A percentile compares a stretch with the other conserved stretches of the same genome.
These are phyloP conservation scores for Acer saccharum DNA, from an alignment of 345 rosid genomes.

Conservation along the genomic window DNA sequence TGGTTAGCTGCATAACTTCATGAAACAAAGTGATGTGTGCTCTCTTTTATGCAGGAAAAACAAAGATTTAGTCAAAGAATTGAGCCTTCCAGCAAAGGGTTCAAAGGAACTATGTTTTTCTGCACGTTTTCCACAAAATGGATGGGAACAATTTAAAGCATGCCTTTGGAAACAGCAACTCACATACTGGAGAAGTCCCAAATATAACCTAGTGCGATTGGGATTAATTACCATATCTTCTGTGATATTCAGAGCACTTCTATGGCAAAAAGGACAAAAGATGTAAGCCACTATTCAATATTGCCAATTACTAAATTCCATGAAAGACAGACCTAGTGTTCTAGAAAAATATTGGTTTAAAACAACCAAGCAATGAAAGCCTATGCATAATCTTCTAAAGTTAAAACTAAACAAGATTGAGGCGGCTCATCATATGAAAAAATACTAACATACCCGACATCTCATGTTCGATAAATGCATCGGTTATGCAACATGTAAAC, in stretches of 20 bases:
- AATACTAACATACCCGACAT: no score
- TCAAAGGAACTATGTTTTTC: slow-evolving; percentile 31
- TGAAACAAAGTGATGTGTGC: not conserved
- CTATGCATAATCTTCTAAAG: no score
- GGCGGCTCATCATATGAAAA: no score
- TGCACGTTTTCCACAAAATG: slow-evolving; percentile 20
- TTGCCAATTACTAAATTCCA: no score
- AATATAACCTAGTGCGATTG: slow-evolving; percentile 35
- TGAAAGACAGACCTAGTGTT: no score
- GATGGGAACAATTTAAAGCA: slow-evolving; percentile 41
- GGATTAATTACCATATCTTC: slow-evolving; percentile 18
- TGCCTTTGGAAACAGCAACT: slow-evolving; percentile 48
- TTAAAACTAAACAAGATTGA: no score
- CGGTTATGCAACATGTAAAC: no score
- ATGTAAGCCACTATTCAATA: slow-evolving; percentile 26
- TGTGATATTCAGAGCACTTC: slow-evolving; percentile 29
- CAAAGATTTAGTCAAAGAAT: slow-evolving; percentile 22
- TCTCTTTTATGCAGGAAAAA: slow-evolving; percentile 19
- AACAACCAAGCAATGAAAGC: no score
- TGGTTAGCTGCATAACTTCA: not conserved
- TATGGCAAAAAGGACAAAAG: slow-evolving; percentile 43
- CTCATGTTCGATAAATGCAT: no score
- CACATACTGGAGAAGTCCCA: slow-evolving; percentile 47
- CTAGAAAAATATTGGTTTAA: no score
- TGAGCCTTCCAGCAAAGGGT: slow-evolving; percentile 22